Evolutionary conservation across 2,329 filamentous ascomycete genomes (phyloP).

Genomic region (Hortaea werneckii): DNA sequence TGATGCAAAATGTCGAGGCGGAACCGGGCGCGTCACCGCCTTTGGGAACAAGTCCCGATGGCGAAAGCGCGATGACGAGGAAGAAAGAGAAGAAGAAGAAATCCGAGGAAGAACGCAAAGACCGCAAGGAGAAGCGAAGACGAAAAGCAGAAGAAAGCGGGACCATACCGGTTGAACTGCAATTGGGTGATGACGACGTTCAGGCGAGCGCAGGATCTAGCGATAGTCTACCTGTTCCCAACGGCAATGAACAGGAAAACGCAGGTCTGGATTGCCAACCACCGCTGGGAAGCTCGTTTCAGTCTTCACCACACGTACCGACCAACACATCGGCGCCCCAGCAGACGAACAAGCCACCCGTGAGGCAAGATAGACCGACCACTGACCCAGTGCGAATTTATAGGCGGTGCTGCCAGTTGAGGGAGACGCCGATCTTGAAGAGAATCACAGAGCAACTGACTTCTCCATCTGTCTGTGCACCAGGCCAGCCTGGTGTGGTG

Average conservation of each 20-base stretch:
- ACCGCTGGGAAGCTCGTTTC: background rate
- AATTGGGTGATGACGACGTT: constrained; percentile 54
- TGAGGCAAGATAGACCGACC: constrained; percentile 59
- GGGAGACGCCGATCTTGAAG: constrained; percentile 86
- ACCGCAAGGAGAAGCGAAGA: constrained; percentile 80
- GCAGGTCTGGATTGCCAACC: background rate
- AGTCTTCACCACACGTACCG: background rate
- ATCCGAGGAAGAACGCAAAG: constrained; percentile 84
- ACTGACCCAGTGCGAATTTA: constrained; percentile 91
- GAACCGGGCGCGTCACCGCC: constrained; percentile 11
- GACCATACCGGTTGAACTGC: constrained; percentile 72
- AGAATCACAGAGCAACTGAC: constrained; percentile 83
- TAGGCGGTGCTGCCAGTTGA: constrained; percentile 81
- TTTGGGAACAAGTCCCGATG: constrained; percentile 12
- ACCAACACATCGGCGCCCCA: background rate
- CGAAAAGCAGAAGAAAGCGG: constrained; percentile 81
- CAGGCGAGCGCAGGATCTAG: constrained; percentile 22
- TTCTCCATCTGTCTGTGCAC: constrained; percentile 54
- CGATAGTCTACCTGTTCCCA: background rate
- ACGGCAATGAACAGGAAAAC: background rate
- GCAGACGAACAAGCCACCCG: constrained; percentile 12
- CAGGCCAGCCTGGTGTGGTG: constrained; percentile 62
- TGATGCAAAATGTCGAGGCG: background rate
- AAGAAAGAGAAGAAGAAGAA: constrained; percentile 97
- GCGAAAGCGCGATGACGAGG: constrained; percentile 32